Base-by-base conservation (phyloP, 2,329 filamentous ascomycete genomes). In the Ophiocordyceps sinensis region DNA sequence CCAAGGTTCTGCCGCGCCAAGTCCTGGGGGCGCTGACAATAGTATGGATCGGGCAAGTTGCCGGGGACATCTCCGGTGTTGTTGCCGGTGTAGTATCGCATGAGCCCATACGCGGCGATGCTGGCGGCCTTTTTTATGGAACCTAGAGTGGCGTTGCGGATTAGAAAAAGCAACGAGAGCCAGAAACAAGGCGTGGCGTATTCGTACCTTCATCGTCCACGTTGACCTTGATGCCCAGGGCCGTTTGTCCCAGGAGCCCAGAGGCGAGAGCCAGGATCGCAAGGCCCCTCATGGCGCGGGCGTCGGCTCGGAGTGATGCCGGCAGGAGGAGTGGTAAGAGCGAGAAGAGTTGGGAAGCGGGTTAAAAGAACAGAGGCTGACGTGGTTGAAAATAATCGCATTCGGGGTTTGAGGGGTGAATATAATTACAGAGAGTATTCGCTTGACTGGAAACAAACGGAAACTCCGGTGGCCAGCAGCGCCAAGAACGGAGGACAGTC, bases 31-130 rank as follows among this genome's bases (percentile, higher is more conserved):
- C 58, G 60, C 60, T 66, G 60, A 63, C 81, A 86, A 56, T 79
- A 84, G 51, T 80, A 81, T 14, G 72, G 73, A 40, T 67, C 64
- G 13, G 73, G 73, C 37, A 77, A 54, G 55, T 77, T 77, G 26
- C 73, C 73, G 2, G 74, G 68, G 0, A 62, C 62, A 47, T 77
- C 73, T 43, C 73, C 73, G 0, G 73, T 75, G 49, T 73, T 69
- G 57, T 77, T 76, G 43, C 73, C 73, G 1, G 66, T 68, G 48
- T 74, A 74, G 50, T 60, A 73, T 35, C 61, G 66, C 51, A 70
- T 59, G 40, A 71, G 45, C 19, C 64, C 66, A 41, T 57, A 68
- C 26, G 67, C 69, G 42, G 70, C 62, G 15, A 65, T 68, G 39
- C 56, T 55, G 3, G 70, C 67, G 1, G 67, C 67, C 9, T 60